These are phyloP conservation scores for Turnera subulata DNA, from an alignment of 345 rosid genomes.

Conservation along the genomic window DNA sequence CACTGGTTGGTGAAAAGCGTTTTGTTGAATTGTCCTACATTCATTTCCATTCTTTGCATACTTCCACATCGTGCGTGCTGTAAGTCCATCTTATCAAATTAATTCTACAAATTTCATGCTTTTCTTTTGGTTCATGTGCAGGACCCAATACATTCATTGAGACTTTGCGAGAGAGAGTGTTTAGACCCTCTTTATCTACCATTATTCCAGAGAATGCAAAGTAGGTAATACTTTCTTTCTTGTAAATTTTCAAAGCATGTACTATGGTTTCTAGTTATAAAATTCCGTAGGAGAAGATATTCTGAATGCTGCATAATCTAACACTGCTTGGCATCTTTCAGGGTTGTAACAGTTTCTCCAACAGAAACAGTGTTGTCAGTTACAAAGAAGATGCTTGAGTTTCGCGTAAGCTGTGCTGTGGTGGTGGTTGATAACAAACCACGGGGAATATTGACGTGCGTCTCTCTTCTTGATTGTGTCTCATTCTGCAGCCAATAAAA, in stretches of 20 bases:
- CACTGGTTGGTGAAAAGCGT: slow-evolving; percentile 49
- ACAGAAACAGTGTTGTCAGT: slow-evolving; percentile 70
- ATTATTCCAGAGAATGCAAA: slow-evolving; percentile 84
- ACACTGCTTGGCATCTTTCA: slow-evolving; percentile 34
- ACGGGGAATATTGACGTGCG: slow-evolving; percentile 88
- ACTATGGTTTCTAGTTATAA: slow-evolving; percentile 1
- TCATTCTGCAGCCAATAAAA: slow-evolving; percentile 3
- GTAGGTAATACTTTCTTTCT: slow-evolving; percentile 76
- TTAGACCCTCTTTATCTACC: slow-evolving; percentile 86
- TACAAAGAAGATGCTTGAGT: slow-evolving; percentile 86
- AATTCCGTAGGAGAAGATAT: not conserved
- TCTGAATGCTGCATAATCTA: slow-evolving; percentile 15
- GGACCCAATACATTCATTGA: slow-evolving; percentile 83
- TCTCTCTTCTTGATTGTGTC: slow-evolving; percentile 13
- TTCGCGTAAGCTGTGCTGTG: slow-evolving; percentile 62
- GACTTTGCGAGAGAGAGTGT: slow-evolving; percentile 90
- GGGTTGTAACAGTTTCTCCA: slow-evolving; percentile 78
- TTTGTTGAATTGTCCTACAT: slow-evolving; percentile 5
- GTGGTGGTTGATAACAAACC: slow-evolving; percentile 75
- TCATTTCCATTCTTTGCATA: not conserved
- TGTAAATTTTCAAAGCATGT: slow-evolving; percentile 8
- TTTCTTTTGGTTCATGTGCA: slow-evolving; percentile 29
- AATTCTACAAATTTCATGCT: not conserved
- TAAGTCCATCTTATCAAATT: not conserved
- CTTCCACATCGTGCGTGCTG: not conserved